Evolutionary conservation across 2,329 filamentous ascomycete genomes (phyloP).

Genomic region (Talaromyces amestolkiae): DNA sequence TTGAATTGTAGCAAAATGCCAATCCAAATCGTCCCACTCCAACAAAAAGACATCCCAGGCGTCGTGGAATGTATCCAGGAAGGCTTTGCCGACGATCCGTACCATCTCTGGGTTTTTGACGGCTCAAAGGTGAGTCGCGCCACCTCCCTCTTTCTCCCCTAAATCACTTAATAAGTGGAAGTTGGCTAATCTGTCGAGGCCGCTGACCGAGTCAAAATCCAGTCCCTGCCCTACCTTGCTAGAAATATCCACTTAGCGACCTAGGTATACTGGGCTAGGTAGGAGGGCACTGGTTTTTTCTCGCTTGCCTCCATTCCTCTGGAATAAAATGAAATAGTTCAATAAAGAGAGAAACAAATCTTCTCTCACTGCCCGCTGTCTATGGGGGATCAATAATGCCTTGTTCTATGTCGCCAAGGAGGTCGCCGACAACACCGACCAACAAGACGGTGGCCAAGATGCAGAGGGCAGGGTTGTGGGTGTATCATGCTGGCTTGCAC

Average conservation of each 20-base stretch:
- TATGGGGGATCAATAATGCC: slow-evolving; percentile 67
- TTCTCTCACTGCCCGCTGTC: slow-evolving; percentile 64
- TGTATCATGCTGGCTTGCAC: slow-evolving; percentile 70
- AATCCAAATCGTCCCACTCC: slow-evolving; percentile 57
- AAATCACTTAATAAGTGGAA: neutral
- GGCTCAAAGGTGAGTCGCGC: slow-evolving; percentile 49
- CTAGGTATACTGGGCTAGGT: neutral
- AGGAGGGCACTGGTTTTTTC: slow-evolving; percentile 17
- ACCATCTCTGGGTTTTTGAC: slow-evolving; percentile 65
- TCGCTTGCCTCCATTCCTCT: neutral
- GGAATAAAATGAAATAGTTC: slow-evolving; percentile 47
- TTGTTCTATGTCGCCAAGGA: slow-evolving; percentile 68
- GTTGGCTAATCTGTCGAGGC: slow-evolving; percentile 16
- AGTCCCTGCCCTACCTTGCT: neutral
- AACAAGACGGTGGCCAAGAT: neutral
- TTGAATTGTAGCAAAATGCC: slow-evolving; percentile 1
- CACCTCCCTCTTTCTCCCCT: neutral
- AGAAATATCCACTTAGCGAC: neutral
- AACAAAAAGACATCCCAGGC: slow-evolving; percentile 59
- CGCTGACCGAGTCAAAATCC: slow-evolving; percentile 18
- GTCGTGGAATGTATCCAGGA: slow-evolving; percentile 65
- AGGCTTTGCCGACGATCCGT: slow-evolving; percentile 66
- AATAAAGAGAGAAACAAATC: slow-evolving; percentile 59
- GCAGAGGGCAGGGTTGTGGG: slow-evolving; percentile 56
- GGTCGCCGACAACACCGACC: neutral